Conservation (phyloP, 352 stramenopile genomes). For the Phytopythium mirpurense region DNA sequence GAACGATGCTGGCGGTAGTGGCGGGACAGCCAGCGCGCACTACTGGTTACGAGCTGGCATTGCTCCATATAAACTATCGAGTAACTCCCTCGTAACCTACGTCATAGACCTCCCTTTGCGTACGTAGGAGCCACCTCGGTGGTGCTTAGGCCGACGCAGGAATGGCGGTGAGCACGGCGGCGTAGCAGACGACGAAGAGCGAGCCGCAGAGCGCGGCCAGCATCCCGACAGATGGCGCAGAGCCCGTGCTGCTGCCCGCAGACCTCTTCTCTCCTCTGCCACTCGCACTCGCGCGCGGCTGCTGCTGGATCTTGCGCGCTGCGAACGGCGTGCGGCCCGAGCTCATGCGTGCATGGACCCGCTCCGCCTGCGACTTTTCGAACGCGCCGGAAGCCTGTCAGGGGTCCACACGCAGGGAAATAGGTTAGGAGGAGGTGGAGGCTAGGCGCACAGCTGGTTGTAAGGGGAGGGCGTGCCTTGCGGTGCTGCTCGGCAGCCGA, state of each 20-base stretch:
- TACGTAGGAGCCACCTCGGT: too few relatives aligned
- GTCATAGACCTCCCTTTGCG: too few relatives aligned
- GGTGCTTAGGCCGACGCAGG: slow-evolving; percentile 11
- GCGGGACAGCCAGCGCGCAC: too few relatives aligned
- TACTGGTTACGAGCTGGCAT: too few relatives aligned
- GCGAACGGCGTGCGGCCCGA: slow-evolving; percentile 17
- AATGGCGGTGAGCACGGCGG: slow-evolving; percentile 29
- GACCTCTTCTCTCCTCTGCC: background rate
- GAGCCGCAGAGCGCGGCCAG: slow-evolving; percentile 22
- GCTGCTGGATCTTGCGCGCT: slow-evolving; percentile 5
- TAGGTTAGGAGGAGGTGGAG: background rate
- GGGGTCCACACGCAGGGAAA: too few relatives aligned
- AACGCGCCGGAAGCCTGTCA: slow-evolving; percentile 34
- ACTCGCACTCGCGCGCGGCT: background rate
- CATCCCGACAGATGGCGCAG: slow-evolving; percentile 18
- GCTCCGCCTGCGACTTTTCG: slow-evolving; percentile 30
- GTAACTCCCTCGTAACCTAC: too few relatives aligned
- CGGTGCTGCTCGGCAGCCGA: slow-evolving; percentile 55
- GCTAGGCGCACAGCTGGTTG: too few relatives aligned
- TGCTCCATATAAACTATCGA: too few relatives aligned
- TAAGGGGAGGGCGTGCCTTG: slow-evolving; percentile 17
- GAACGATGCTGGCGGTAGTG: too few relatives aligned
- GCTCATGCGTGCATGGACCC: slow-evolving; percentile 27
- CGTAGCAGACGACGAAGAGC: slow-evolving; percentile 37
- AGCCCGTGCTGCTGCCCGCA: slow-evolving; percentile 10